Base-by-base conservation (phyloP, 1,284 basidiomycete genomes). In the Singerocomus rubriflavus region DNA sequence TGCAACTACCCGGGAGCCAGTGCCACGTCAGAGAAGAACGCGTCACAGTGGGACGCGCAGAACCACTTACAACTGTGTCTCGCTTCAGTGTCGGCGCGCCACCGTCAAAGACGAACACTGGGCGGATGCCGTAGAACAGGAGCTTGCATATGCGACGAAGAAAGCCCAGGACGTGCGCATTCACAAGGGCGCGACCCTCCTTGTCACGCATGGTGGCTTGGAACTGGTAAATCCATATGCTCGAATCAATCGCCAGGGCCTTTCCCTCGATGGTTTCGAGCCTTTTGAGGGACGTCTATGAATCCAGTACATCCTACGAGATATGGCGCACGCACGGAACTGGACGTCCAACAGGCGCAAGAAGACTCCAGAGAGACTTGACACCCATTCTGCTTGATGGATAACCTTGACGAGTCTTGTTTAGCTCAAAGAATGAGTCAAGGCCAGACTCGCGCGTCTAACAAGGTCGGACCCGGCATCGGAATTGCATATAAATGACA, bases 221-320 rank as follows among this genome's bases (percentile, higher is more conserved):
- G 64, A 98, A 98, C 72, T 98, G 88, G 63, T 99, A 99, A 54
- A 99, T 87, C 97, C 97, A 99, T 59, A 99, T 98, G 57, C 93
- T 98, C 4, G 94, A 98, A 73, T 99, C 97, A 57, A 99, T 98
- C 0, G 94, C 94, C 72, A 98, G 82, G 5, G 84, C 74, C 67
- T 93, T 94, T 26, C 92, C 91, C 63, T 94, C 93, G 68, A 95
- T 80, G 1, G 88, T 93, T 71, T 98, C 94, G 48, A 97, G 77
- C 67, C 91, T 94, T 66, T 37, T n/a, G 21, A 12, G 35, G 33
- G 42, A 30, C 57, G 36, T 53, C 37, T 44, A 32, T 57, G 51
- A 50, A 46, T 8, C 39, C 41, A 39, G 16, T 25, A 31, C 40
- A 46, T 52, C 40, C 29, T 45, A 35, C 48, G 53, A 48, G 39